Conservation (phyloP, 257 asterid species). For the Euphrasia confusa region DNA sequence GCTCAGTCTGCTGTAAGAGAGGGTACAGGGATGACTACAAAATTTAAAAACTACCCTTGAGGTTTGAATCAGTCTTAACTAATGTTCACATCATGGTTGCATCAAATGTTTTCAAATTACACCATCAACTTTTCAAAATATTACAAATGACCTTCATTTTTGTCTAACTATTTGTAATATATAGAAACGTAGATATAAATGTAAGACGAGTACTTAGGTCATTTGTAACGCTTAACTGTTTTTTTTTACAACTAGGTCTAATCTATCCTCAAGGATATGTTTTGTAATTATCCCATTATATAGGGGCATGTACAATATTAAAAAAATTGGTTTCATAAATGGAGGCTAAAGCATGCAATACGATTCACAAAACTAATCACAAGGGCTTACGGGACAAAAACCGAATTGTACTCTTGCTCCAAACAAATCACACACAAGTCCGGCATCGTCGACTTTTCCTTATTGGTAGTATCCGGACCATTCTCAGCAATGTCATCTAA, state of each 20-base stretch:
- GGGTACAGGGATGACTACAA: not conserved
- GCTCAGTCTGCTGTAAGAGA: not conserved
- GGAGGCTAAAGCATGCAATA: slow-evolving; percentile 1
- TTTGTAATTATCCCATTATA: slow-evolving; percentile 5
- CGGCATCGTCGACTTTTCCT: slow-evolving; percentile 51
- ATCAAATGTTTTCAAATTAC: not conserved
- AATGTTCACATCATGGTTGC: not conserved
- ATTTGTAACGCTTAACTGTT: not conserved
- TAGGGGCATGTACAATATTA: not conserved
- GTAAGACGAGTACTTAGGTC: not conserved
- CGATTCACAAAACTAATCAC: slow-evolving; percentile 4
- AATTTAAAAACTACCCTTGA: not conserved
- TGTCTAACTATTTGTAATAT: not conserved
- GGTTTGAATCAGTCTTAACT: no score
- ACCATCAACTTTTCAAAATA: not conserved
- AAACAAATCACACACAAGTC: slow-evolving; percentile 92
- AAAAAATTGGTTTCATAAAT: not conserved
- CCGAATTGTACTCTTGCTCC: slow-evolving; percentile 93
- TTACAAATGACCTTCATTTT: not conserved
- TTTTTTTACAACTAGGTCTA: not conserved
- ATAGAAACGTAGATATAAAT: not conserved
- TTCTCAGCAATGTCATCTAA: slow-evolving; percentile 46
- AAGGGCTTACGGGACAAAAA: slow-evolving; percentile 86
- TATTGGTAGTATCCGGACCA: slow-evolving; percentile 43
- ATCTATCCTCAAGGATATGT: not conserved